Evolutionary conservation across 768 basidiomycete species (phyloP), one percentile per base, ranked within the genome.

Genomic region (Boletales sp.): DNA sequence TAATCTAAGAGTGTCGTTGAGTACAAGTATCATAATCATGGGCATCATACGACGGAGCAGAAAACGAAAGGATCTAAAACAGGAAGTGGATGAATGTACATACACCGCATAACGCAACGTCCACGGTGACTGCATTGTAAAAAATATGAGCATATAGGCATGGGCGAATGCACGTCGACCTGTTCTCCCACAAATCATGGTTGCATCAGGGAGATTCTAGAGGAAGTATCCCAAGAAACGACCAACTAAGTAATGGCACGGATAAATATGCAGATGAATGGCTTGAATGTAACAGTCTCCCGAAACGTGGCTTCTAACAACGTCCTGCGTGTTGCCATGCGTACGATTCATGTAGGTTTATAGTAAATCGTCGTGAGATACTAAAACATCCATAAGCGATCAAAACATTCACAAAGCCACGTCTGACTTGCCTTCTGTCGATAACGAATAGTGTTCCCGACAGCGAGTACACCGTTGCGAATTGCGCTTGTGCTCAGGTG

Each of bases 401-500:
- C 47, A 18, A 17, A 17, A 45, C 35, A 28, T 42, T 56, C 18
- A 13, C 46, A 46, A 35, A 45, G 45, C 54, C 31, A 10, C 8
- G 19, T 41, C 49, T 38, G 41, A 55, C 48, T 28, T 62, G 91
- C 91, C 86, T 95, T 98, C 74, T 88, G 82, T 70, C 84, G 76
- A 73, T 96, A 97, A 64, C 94, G 74, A 44, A 86, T 93, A 50
- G 94, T 98, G 52, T 83, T 91, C 25, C 86, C 94, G 6, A 97
- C 93, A 35, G 93, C 94, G 43, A 97, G 69, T 41, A 95, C 91
- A 8, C 92, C 94, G 66, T 94, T 94, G 68, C 84, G 78, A 54
- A 98, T 98, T 45, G 94, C 94, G 61, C 92, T 95, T 54, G 94
- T 96, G 54, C 90, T 90, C 60, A 98, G 70, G 69, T 98, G 94